A percentile compares a stretch with the other conserved stretches of the same genome.
These are phyloP conservation scores for Annona squamosa DNA, from an alignment of 164 flowering plant species.

Conservation along the genomic window DNA sequence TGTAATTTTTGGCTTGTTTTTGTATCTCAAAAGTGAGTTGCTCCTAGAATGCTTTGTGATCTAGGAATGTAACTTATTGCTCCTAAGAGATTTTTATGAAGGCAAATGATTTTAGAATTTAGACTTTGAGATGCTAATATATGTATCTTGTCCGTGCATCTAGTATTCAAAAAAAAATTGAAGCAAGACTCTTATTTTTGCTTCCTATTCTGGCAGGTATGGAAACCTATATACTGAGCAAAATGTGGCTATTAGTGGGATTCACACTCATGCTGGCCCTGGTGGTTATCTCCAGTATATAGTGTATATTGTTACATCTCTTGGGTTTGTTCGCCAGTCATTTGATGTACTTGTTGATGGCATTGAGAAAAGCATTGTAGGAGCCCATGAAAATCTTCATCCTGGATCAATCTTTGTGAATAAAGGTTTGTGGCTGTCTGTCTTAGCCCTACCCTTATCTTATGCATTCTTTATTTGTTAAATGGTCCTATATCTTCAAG, in stretches of 20 bases:
- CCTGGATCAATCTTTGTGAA: conserved; percentile 91
- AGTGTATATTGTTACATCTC: conserved; percentile 84
- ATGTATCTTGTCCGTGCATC: neutral
- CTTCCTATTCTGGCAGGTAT: conserved; percentile 44
- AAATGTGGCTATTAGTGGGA: conserved; percentile 97
- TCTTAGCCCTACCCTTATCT: neutral
- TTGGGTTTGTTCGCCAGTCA: conserved; percentile 96
- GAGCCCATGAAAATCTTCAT: conserved; percentile 84
- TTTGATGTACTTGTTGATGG: conserved; percentile 97
- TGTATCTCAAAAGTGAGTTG: neutral
- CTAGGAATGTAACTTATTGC: neutral
- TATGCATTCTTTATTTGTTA: neutral
- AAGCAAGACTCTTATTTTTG: neutral
- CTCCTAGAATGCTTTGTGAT: neutral
- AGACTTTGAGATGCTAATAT: neutral
- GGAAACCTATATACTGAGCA: conserved; percentile 75
- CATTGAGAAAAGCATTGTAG: conserved; percentile 79
- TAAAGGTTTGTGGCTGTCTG: conserved; percentile 45
- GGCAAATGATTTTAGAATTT: neutral
- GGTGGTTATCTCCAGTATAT: conserved; percentile 98
- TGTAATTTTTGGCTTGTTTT: too few relatives aligned
- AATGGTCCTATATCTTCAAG: neutral
- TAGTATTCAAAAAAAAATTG: neutral
- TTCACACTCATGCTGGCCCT: conserved; percentile 97
- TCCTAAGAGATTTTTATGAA: neutral